Percentiles rank a stretch among this genome's conserved stretches.
Evolutionary conservation across 106 monocot genomes (phyloP).

Genomic region (Apostasia shenzhenica): DNA sequence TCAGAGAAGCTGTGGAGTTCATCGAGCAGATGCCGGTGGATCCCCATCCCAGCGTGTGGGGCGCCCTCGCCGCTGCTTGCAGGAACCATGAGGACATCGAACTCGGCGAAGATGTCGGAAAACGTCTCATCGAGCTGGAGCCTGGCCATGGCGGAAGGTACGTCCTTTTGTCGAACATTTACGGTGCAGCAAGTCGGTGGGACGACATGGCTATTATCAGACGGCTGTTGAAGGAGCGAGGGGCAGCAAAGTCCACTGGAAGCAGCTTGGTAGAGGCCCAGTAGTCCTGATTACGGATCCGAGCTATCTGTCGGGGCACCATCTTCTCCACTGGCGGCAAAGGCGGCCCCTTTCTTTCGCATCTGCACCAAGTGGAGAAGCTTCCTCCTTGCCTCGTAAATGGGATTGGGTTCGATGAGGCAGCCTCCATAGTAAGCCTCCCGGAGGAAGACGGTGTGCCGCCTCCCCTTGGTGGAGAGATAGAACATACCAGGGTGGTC

Average conservation of each 20-base stretch:
- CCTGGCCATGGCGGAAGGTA: constrained; percentile 46
- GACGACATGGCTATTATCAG: constrained; percentile 46
- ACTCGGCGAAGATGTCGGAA: constrained; percentile 42
- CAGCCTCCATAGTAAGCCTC: constrained; percentile 69
- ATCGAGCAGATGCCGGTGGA: constrained; percentile 45
- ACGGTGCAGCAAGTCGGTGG: constrained; percentile 53
- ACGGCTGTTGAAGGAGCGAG: constrained; percentile 34
- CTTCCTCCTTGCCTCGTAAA: constrained; percentile 63
- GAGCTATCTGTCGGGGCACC: background rate
- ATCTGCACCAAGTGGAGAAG: constrained; percentile 62
- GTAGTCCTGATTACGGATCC: too few relatives aligned
- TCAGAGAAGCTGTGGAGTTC: constrained; percentile 51
- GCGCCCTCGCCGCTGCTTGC: constrained; percentile 59
- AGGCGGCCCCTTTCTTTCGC: constrained; percentile 31
- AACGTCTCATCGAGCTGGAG: constrained; percentile 51
- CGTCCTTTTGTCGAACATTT: constrained; percentile 52
- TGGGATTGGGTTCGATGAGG: constrained; percentile 59
- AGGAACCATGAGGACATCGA: constrained; percentile 41
- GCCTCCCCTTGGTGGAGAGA: constrained; percentile 66
- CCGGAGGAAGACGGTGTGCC: constrained; percentile 85
- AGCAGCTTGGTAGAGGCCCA: constrained; percentile 32
- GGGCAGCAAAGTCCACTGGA: constrained; percentile 37
- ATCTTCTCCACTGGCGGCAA: background rate
- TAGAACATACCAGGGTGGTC: constrained; percentile 98
- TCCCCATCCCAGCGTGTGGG: constrained; percentile 45